phyloP scores from a whole-genome alignment of 2,329 filamentous ascomycete genomes.

The Trichoderma sp. region DNA sequence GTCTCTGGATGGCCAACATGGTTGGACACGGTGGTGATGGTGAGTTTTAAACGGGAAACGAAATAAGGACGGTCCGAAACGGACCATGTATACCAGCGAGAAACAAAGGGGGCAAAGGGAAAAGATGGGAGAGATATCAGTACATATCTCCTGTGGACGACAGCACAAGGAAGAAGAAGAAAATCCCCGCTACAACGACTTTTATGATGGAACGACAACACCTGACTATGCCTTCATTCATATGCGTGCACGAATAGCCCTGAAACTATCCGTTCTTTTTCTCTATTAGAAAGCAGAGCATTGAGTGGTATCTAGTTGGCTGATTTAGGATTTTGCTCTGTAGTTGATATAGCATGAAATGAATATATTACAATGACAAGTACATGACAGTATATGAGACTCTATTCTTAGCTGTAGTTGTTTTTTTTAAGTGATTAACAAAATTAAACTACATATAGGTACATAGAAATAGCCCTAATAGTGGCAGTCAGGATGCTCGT shows the following conservation, averaged over 20 bases:
- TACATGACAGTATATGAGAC: not conserved
- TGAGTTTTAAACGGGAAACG: slow-evolving; percentile 48
- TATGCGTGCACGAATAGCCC: slow-evolving; percentile 5
- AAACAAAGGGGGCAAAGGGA: slow-evolving; percentile 25
- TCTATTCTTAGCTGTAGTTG: not conserved
- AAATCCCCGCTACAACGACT: slow-evolving; percentile 40
- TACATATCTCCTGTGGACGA: slow-evolving; percentile 24
- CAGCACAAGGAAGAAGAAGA: slow-evolving; percentile 30
- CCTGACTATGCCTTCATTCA: slow-evolving; percentile 30
- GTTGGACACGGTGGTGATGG: slow-evolving; percentile 63
- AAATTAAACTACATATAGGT: not conserved
- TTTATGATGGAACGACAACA: slow-evolving; percentile 42
- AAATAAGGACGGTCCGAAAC: not conserved
- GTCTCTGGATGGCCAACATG: slow-evolving; percentile 70
- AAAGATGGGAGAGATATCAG: not conserved
- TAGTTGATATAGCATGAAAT: slow-evolving; percentile 1
- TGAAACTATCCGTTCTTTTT: slow-evolving; percentile 17
- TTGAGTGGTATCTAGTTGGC: not conserved
- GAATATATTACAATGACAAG: not conserved
- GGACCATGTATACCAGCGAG: slow-evolving; percentile 24
- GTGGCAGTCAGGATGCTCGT: not conserved
- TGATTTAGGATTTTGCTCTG: slow-evolving; percentile 16
- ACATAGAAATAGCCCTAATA: not conserved
- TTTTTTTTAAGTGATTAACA: not conserved
- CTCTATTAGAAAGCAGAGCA: slow-evolving; percentile 9